phyloP scores from a whole-genome alignment of 2,329 filamentous ascomycete species.

The Amauroascus verrucosus region DNA sequence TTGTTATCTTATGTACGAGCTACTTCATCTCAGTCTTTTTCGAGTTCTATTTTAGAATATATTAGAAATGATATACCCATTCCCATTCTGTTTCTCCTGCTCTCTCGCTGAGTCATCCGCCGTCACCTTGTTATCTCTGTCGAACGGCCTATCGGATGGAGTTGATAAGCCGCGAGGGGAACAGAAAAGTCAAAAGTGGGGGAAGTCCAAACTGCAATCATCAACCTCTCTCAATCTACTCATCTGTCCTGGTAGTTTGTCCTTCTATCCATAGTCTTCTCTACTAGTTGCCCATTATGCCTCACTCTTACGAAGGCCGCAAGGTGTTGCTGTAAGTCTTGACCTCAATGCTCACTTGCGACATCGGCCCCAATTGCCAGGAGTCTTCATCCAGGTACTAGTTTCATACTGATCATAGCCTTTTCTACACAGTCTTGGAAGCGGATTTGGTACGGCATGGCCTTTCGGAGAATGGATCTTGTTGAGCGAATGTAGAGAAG shows the following conservation, averaged over 20 bases:
- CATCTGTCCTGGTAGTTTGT: background rate
- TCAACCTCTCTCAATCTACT: background rate
- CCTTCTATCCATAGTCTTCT: background rate
- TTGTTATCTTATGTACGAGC: too few species aligned
- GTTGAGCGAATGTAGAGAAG: background rate
- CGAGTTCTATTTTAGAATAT: background rate
- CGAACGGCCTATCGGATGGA: too few species aligned
- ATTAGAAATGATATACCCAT: background rate
- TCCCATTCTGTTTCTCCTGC: background rate
- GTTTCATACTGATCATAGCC: background rate
- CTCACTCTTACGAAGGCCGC: conserved; percentile 15
- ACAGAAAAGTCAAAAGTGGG: too few species aligned
- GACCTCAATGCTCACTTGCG: background rate
- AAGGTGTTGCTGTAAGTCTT: conserved; percentile 17
- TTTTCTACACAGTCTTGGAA: conserved; percentile 15
- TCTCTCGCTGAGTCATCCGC: background rate
- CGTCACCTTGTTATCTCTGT: too few species aligned
- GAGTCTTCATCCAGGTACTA: background rate
- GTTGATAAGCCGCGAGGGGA: too few species aligned
- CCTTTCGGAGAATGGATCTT: background rate
- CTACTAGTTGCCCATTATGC: background rate
- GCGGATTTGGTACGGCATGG: conserved; percentile 17
- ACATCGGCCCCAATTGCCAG: background rate
- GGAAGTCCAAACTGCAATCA: background rate
- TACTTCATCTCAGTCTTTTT: background rate